A percentile compares a stretch with the other conserved stretches of the same genome.
Conservation (phyloP, 2,329 filamentous ascomycete species). For the Cylindrodendrum hubeiense region DNA sequence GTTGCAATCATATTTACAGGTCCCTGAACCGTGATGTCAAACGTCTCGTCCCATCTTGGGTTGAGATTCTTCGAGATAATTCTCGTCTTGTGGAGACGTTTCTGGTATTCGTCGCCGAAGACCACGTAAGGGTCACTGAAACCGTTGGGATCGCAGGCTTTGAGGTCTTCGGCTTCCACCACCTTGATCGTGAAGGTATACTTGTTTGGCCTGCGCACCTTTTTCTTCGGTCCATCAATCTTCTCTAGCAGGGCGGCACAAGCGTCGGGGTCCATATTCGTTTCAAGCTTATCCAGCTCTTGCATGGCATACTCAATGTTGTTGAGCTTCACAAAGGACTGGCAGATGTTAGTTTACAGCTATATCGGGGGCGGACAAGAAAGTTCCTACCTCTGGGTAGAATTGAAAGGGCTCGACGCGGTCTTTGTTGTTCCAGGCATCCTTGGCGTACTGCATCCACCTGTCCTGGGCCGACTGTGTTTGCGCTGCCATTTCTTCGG, state of each 20-base stretch:
- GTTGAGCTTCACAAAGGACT: slow-evolving; percentile 98
- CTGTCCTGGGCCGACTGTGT: slow-evolving; percentile 89
- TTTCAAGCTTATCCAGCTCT: slow-evolving; percentile 91
- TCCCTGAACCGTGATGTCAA: slow-evolving; percentile 94
- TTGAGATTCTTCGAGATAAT: slow-evolving; percentile 92
- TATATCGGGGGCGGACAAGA: neutral
- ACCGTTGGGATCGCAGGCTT: slow-evolving; percentile 96
- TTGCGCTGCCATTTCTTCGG: slow-evolving; percentile 84
- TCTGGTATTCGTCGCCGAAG: slow-evolving; percentile 96
- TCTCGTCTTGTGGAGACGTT: slow-evolving; percentile 93
- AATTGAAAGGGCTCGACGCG: slow-evolving; percentile 98
- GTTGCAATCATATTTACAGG: slow-evolving; percentile 96
- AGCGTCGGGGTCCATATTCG: slow-evolving; percentile 89
- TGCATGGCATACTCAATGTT: slow-evolving; percentile 96
- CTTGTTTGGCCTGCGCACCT: slow-evolving; percentile 78
- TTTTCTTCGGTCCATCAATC: slow-evolving; percentile 77
- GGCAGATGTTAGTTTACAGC: slow-evolving; percentile 45
- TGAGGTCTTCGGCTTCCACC: slow-evolving; percentile 96
- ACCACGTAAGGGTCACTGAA: slow-evolving; percentile 97
- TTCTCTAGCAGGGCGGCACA: slow-evolving; percentile 86
- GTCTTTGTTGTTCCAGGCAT: slow-evolving; percentile 91
- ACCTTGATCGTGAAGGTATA: slow-evolving; percentile 99
- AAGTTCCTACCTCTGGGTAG: slow-evolving; percentile 79
- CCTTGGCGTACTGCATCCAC: slow-evolving; percentile 92
- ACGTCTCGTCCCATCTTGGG: slow-evolving; percentile 96